phyloP scores from a whole-genome alignment of 805 yeast species.

The Diddensiella santjacobensis region DNA sequence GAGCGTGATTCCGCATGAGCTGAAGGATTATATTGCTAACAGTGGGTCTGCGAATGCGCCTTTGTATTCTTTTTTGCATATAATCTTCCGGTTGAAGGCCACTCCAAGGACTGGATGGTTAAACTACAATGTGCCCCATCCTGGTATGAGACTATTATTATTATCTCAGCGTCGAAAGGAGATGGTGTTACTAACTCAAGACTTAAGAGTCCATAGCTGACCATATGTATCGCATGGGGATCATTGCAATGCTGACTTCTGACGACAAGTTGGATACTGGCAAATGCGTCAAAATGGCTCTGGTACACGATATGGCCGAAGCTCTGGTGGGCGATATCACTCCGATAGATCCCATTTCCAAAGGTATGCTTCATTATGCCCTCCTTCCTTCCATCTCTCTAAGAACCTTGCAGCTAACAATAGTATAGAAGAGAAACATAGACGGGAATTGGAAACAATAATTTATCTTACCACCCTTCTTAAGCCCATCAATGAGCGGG shows the following conservation, averaged over 20 bases:
- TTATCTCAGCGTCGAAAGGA: too few relatives aligned
- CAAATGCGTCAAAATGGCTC: slow-evolving; percentile 78
- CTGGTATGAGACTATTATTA: too few relatives aligned
- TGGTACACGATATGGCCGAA: slow-evolving; percentile 94
- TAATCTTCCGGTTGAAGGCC: slow-evolving; percentile 66
- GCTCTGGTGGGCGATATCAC: slow-evolving; percentile 92
- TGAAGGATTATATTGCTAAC: slow-evolving; percentile 37
- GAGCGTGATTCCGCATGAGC: slow-evolving; percentile 46
- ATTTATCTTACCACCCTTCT: slow-evolving; percentile 57
- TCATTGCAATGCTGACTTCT: slow-evolving; percentile 66
- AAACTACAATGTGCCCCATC: slow-evolving; percentile 53
- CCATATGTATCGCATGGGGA: slow-evolving; percentile 93
- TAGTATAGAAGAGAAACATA: slow-evolving; percentile 64
- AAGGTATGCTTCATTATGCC: slow-evolving; percentile 31
- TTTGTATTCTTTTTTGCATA: slow-evolving; percentile 53
- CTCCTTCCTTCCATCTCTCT: too few relatives aligned
- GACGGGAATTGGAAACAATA: slow-evolving; percentile 73
- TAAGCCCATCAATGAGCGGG: slow-evolving; percentile 56
- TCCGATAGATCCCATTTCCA: slow-evolving; percentile 68
- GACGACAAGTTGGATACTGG: slow-evolving; percentile 52
- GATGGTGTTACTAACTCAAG: background rate
- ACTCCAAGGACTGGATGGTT: slow-evolving; percentile 95
- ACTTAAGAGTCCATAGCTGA: slow-evolving; percentile 65
- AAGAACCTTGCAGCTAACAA: too few relatives aligned
- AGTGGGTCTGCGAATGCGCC: slow-evolving; percentile 16